A percentile compares a stretch with the other conserved stretches of the same genome.
Evolutionary conservation across 2,329 filamentous ascomycete genomes (phyloP).

Genomic region (Gaeumannomyces tritici): DNA sequence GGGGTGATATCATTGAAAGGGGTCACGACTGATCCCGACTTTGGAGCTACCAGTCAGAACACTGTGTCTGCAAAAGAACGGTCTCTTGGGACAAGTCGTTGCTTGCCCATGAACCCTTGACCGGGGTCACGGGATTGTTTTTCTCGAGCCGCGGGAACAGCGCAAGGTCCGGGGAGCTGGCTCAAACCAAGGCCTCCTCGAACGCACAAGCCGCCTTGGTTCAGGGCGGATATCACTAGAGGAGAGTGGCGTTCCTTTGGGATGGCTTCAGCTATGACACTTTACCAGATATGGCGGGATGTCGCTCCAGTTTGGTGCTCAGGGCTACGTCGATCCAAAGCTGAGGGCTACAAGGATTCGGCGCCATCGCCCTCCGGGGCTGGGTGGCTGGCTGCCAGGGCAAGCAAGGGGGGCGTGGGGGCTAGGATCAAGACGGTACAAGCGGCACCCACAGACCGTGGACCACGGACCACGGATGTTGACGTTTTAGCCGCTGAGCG

Average conservation of each 20-base stretch:
- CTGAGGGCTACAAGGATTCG: not conserved
- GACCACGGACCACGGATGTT: no score
- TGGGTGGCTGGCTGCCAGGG: not conserved
- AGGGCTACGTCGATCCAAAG: not conserved
- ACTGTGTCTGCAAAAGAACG: not conserved
- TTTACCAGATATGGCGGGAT: no score
- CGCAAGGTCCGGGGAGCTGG: not conserved
- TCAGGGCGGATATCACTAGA: not conserved
- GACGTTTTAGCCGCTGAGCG: not conserved
- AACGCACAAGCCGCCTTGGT: not conserved
- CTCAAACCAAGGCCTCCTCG: not conserved
- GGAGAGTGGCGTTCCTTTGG: not conserved
- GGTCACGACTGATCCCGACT: conserved; percentile 26
- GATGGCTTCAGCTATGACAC: not conserved
- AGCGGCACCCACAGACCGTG: not conserved
- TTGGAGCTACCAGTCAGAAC: not conserved
- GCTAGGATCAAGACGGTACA: not conserved
- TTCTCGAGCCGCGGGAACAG: not conserved
- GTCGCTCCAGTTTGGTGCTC: no score
- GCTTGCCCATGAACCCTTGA: no score
- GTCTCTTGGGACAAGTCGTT: not conserved
- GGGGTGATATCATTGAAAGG: conserved; percentile 70
- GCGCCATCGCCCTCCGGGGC: not conserved
- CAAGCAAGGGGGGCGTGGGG: no score
- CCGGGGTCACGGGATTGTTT: not conserved